These are phyloP conservation scores for Keqinozyma sinolaborantium DNA, from an alignment of 1,139 yeast species.

Conservation along the genomic window DNA sequence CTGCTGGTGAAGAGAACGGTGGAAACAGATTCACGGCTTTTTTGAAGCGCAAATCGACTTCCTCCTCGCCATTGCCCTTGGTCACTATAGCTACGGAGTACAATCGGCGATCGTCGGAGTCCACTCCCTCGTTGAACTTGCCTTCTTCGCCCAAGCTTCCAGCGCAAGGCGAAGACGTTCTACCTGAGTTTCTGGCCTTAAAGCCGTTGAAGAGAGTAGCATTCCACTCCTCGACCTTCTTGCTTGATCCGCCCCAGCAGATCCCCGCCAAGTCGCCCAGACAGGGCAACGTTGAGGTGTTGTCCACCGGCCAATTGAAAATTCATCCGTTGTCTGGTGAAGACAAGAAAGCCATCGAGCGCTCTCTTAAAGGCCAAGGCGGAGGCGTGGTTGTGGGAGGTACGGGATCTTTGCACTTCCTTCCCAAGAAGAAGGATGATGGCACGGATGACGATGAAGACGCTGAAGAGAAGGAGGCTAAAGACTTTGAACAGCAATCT, in stretches of 20 bases:
- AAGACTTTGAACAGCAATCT: background rate
- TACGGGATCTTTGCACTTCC: slow-evolving; percentile 55
- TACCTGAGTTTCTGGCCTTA: slow-evolving; percentile 21
- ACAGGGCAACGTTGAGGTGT: slow-evolving; percentile 66
- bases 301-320: slow-evolving; percentile 55
- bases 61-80: slow-evolving; percentile 10
- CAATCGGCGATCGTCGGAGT: slow-evolving; percentile 12
- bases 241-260: slow-evolving; percentile 71
- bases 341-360: slow-evolving; percentile 44
- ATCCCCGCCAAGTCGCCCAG: slow-evolving; percentile 65
- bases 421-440: slow-evolving; percentile 16
- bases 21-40: slow-evolving; percentile 22
- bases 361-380: slow-evolving; percentile 49
- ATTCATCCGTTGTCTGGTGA: slow-evolving; percentile 63
- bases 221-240: slow-evolving; percentile 68
- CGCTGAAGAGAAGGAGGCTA: slow-evolving; percentile 23
- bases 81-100: slow-evolving; percentile 14
- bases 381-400: slow-evolving; percentile 85
- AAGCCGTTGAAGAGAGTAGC: slow-evolving; percentile 64
- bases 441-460: slow-evolving; percentile 34
- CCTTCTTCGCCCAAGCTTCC: slow-evolving; percentile 3
- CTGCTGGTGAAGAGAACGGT: slow-evolving; percentile 3
- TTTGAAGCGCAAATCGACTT: slow-evolving; percentile 21
- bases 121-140: slow-evolving; percentile 3
- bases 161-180: slow-evolving; percentile 4